A percentile compares a stretch with the other conserved stretches of the same genome.
Evolutionary conservation across 805 yeast species (phyloP).

Genomic region (Ogataea corticis): DNA sequence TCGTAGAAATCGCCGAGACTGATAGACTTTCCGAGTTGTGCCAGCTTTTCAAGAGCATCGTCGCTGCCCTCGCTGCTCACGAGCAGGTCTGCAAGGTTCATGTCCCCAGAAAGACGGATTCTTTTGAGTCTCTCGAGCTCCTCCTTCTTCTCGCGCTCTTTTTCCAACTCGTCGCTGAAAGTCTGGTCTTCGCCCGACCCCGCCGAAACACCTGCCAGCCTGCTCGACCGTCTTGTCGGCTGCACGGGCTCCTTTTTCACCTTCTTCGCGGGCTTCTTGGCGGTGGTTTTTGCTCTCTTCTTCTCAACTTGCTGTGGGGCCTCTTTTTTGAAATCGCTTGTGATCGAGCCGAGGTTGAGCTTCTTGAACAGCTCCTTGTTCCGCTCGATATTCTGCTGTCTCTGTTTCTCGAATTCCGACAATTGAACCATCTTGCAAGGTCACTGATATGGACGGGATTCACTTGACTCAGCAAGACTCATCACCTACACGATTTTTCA

Average conservation of each 20-base stretch:
- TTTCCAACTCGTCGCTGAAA: slow-evolving; percentile 38
- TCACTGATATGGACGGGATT: neutral
- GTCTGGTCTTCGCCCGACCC: slow-evolving; percentile 48
- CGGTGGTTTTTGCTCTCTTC: slow-evolving; percentile 32
- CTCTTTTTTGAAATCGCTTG: slow-evolving; percentile 53
- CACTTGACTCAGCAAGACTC: too few species aligned
- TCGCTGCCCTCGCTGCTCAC: slow-evolving; percentile 37
- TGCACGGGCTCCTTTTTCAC: slow-evolving; percentile 33
- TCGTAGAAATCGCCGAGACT: slow-evolving; percentile 75
- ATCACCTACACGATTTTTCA: too few species aligned
- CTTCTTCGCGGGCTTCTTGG: slow-evolving; percentile 25
- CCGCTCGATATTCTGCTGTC: slow-evolving; percentile 79
- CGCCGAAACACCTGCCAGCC: slow-evolving; percentile 68
- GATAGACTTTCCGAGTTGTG: slow-evolving; percentile 48
- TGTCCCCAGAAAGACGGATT: slow-evolving; percentile 65
- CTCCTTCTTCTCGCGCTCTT: slow-evolving; percentile 36
- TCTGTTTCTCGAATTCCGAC: slow-evolving; percentile 68
- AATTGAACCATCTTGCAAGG: slow-evolving; percentile 30
- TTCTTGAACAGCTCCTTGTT: slow-evolving; percentile 74
- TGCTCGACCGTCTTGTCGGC: slow-evolving; percentile 75
- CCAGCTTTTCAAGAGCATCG: slow-evolving; percentile 34
- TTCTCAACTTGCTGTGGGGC: slow-evolving; percentile 25
- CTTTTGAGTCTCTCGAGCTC: slow-evolving; percentile 48
- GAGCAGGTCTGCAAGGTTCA: slow-evolving; percentile 58
- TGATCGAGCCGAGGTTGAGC: slow-evolving; percentile 63